Base-by-base conservation (phyloP, 495 filamentous ascomycete species). In the Aspergillus homomorphus region DNA sequence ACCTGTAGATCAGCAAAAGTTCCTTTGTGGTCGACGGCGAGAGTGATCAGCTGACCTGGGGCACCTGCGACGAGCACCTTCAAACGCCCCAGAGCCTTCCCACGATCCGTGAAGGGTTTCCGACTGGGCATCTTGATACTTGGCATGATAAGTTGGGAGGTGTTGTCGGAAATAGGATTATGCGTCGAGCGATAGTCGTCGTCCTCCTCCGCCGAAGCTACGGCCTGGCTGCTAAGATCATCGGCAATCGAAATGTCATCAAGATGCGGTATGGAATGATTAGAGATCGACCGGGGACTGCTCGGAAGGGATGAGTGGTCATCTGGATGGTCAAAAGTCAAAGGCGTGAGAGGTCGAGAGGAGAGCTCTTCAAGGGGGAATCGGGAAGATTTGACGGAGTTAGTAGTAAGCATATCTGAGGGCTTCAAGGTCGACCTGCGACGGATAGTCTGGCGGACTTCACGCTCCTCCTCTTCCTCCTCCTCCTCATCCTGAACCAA, bases 101-200 rank as follows among this genome's bases (percentile, higher is more conserved):
- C 94, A 59, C 80, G 84, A 53, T 89, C 83, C 8, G 94, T 98
- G 70, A 99, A 98, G 1, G 94, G 94, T 48, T 94, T 82, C 51
- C 94, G 85, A 67, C 87, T 92, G 30, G 94, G 95, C 86, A 99
- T 96, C 62, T 84, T 88, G 63, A 99, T 90, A 69, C 91, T 96
- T 9, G 94, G 94, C 95, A 99, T 99, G 61, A 99, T 88, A 16
- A 99, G 82, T 71, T 98, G 93, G 28, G 93, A 91, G 18, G 83
- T 84, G 62, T 81, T 86, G 54, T 73, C 75, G 23, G 64, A 60
- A 18, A 54, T 65, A 20, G 68, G 48, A 26, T 61, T 66, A 21
- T 70, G 69, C 20, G 69, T 62, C 3, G 62, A 54, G 2, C 61
- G 45, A 16, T 56, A 56, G 20, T 68, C 68, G 28, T 79, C 74